These are phyloP conservation scores for Penicillium ucsense DNA, from an alignment of 495 filamentous ascomycete genomes.

Conservation along the genomic window DNA sequence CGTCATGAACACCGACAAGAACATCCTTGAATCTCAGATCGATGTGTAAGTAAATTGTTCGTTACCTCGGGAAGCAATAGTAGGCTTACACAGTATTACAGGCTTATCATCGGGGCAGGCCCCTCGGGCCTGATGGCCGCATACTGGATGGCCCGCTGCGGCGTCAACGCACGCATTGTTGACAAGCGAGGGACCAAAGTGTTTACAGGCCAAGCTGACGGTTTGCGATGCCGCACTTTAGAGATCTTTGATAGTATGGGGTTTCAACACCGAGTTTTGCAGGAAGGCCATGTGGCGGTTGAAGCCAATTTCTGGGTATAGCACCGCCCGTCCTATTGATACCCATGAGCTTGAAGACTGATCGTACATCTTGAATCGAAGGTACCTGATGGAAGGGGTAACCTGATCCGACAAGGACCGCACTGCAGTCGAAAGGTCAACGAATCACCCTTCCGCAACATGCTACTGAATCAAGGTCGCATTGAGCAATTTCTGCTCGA, in stretches of 20 bases:
- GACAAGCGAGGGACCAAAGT: conserved; percentile 50
- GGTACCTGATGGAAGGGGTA: conserved; percentile 34
- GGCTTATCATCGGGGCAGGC: conserved; percentile 57
- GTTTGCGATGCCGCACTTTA: conserved; percentile 46
- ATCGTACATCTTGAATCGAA: not conserved
- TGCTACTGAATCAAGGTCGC: conserved; percentile 45
- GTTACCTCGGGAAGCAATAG: too few relatives aligned
- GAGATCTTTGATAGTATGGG: conserved; percentile 62
- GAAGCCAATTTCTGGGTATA: conserved; percentile 31
- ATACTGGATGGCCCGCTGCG: conserved; percentile 51
- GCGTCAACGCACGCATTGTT: conserved; percentile 48
- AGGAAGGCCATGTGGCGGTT: conserved; percentile 47
- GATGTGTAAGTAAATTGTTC: too few relatives aligned
- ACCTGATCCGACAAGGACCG: conserved; percentile 38
- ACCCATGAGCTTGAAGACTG: too few relatives aligned
- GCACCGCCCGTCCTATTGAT: not conserved
- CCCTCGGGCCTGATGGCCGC: conserved; percentile 56
- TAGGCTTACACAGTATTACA: not conserved
- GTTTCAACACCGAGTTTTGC: conserved; percentile 48
- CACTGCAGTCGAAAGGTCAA: conserved; percentile 43
- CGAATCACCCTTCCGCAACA: conserved; percentile 44
- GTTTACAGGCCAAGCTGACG: conserved; percentile 53
- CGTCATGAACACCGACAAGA: too few relatives aligned
- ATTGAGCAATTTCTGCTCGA: conserved; percentile 50
- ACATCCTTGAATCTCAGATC: too few relatives aligned